Base-by-base conservation (phyloP, 108 stramenopile species). In the Cyclotella kingstonii region DNA sequence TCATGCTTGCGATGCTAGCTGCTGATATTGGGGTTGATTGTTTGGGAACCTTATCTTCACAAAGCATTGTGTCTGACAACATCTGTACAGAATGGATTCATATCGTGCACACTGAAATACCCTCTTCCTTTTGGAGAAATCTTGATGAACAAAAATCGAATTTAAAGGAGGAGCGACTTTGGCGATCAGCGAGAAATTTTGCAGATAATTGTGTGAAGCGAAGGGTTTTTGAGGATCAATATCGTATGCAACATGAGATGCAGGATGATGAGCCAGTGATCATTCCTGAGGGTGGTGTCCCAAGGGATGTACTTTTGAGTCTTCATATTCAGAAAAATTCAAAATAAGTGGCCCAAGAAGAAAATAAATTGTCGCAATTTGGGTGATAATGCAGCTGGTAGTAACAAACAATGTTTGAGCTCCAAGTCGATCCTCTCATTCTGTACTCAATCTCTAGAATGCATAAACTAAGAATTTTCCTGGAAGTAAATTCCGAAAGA, bases 131-230 rank as follows among this genome's bases (percentile, higher is more conserved):
- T 48, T 81, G 81, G 81, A 33, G 40, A 18, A 78, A 75, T 62
- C 22, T 81, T n/a, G 73, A 81, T 23, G 27, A 22, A 6, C 35
- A 51, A 10, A 63, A 61, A 48, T 30, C 33, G 15, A 64, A 14
- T 38, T 54, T 76, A 26, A 56, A 75, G 23, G 80, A 81, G 40
- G 59, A 53, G 28, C 19, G 50, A 47, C 19, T 61, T 55, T 81
- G 75, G 76, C 22, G 47, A 29, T 54, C 81, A 31, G 63, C 78
- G 19, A 62, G 68, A 35, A 45, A 57, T 18, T 78, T 81, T 66
- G 66, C 77, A 12, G 59, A 76, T 38, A 81, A 81, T 42, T 81
- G 81, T 34, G 36, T 73, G 0, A 77, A 73, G 54, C 48, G 81
- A 40, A 61, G 60, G 19, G 58, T 43, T 12, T 81, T 60, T 49